phyloP scores from a whole-genome alignment of 352 stramenopile species.

The Globisporangium megalacanthum region DNA sequence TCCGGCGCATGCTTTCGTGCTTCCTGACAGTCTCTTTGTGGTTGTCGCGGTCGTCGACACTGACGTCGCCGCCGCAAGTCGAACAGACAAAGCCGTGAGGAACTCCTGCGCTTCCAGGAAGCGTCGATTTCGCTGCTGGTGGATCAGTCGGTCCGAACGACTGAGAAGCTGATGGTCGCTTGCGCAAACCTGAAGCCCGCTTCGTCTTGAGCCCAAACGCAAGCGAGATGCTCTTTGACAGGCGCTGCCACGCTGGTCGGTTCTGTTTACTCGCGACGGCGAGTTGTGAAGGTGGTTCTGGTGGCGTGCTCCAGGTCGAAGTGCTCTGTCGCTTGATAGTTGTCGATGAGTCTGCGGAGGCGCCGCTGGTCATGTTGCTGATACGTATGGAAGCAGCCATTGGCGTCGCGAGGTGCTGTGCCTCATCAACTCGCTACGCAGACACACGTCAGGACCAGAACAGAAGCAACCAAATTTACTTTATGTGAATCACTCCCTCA shows the following conservation, averaged over 20 bases:
- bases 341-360: neutral
- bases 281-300: neutral
- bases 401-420: too few species aligned
- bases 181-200: neutral
- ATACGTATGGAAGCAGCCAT: too few species aligned
- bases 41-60: neutral
- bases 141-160: neutral
- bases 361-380: too few species aligned
- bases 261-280: neutral
- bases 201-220: slow-evolving; percentile 1
- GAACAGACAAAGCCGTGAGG: neutral
- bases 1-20: neutral
- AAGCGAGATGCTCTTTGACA: slow-evolving; percentile 10
- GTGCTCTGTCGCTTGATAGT: neutral
- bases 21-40: too few species aligned
- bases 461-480: too few species aligned
- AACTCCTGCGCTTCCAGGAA: neutral
- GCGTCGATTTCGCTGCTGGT: neutral
- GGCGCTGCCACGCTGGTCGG: slow-evolving; percentile 9
- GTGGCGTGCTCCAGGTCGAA: neutral
- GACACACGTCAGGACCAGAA: too few species aligned
- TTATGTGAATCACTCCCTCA: too few species aligned
- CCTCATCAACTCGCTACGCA: too few species aligned
- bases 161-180: neutral
- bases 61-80: neutral